Evolutionary conservation across 768 basidiomycete genomes (phyloP), one percentile per base, ranked within the genome.

Genomic region (Calocybe gangraenosa): DNA sequence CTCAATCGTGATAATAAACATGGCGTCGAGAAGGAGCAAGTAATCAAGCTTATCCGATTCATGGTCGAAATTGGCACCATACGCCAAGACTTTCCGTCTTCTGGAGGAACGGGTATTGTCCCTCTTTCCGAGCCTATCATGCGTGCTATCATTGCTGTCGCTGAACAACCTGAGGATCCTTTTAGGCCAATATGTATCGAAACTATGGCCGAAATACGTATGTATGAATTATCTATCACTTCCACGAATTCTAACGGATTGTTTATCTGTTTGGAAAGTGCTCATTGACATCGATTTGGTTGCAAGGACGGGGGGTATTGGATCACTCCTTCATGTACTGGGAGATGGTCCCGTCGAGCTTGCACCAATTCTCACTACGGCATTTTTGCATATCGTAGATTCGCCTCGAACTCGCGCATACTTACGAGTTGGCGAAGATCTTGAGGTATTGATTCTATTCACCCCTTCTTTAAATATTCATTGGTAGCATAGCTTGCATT

Each of bases 281-380:
- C 67, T 99, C 19, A 80, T 94, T 51, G 94, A 98, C 62, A 79
- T 93, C 39, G 82, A 87, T 44, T 74, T 94, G 28, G 78, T 95
- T 39, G 74, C 82, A 17, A 73, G 81, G 36, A 84, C 91, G 0
- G 92, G 87, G 30, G 92, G 89, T 7, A 81, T 97, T 41, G 78
- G 92, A 18, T 82, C 92, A 33, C 75, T 98, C 10, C 71, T 99
- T 2, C 86, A 92, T 56, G 79, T 85, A 0, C 71, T 96, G 32
- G 86, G 87, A n/a, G 94, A 98, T 52, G 93, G 93, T 0, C 92
- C 95, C 7, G 62, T 76, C 3, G 92, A 94, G 55, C 71, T 95
- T 8, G 79, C 83, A 1, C 82, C 87, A 2, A 72, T 91, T 19
- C 70, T 98, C 15, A 85, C 87, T 1, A 76, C 82, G 4, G 78